These are phyloP conservation scores for Wickerhamiella infanticola DNA, from an alignment of 1,139 yeast species.

Conservation along the genomic window DNA sequence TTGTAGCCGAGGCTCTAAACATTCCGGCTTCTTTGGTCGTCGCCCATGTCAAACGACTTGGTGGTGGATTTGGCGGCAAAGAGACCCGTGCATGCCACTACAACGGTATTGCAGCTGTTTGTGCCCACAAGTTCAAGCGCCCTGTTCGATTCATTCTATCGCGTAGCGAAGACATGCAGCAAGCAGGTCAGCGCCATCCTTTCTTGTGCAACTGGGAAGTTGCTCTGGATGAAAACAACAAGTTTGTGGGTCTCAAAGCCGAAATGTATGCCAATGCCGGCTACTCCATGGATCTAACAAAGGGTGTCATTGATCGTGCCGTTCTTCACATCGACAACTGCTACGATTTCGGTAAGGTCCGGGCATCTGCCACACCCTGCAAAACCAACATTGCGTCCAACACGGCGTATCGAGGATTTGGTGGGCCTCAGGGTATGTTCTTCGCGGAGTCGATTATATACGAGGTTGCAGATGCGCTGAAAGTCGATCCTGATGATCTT, in stretches of 20 bases:
- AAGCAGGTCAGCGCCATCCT: constrained; percentile 33
- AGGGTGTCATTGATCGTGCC: constrained; percentile 33
- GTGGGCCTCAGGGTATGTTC: constrained; percentile 36
- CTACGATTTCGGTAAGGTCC: constrained; percentile 29
- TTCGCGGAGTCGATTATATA: constrained; percentile 28
- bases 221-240: constrained; percentile 26
- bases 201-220: constrained; percentile 30
- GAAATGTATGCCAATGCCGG: constrained; percentile 32
- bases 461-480: constrained; percentile 27
- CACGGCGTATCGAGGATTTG: constrained; percentile 35
- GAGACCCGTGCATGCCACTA: constrained; percentile 30
- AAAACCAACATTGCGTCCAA: constrained; percentile 32
- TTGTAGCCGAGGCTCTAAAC: constrained; percentile 28
- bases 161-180: constrained; percentile 31
- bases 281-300: constrained; percentile 32
- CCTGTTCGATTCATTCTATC: constrained; percentile 30
- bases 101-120: constrained; percentile 38
- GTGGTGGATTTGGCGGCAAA: constrained; percentile 56
- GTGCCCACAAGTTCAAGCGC: constrained; percentile 32
- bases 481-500: constrained; percentile 26
- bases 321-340: constrained; percentile 30
- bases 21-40: constrained; percentile 29
- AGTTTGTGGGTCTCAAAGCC: constrained; percentile 27
- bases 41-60: constrained; percentile 32
- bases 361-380: constrained; percentile 27